Base-by-base conservation (phyloP, 2,329 filamentous ascomycete species). In the Trichoderma afroharzianum region DNA sequence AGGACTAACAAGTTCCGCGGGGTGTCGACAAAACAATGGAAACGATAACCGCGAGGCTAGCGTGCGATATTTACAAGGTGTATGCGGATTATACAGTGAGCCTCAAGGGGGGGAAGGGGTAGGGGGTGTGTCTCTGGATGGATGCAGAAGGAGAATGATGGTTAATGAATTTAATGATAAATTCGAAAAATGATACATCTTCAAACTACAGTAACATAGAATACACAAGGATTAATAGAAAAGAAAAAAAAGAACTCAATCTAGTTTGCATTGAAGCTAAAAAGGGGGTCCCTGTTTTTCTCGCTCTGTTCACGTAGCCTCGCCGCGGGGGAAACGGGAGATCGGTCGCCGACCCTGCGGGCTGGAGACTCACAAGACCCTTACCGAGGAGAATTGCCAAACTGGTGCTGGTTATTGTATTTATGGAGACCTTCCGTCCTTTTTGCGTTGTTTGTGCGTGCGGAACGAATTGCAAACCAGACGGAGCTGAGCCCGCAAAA, bases 331-430 rank as follows among this genome's bases (percentile, higher is more conserved):
- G 57, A 43, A 36, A 69, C 66, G 66, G 66, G 66, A 69, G 66
- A 69, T 69, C 66, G 28, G 66, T 62, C 57, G 66, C 66, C 66
- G 66, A 62, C 66, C 66, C 66, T 43, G 39, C 21, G 57, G 57
- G 57, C 43, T 68, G 55, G n/a, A 43, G 15, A 43, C 39, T n/a
- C 39, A 43, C 15, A 43, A 43, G 28, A 21, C 30, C 33, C 36
- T 62, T 69, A 33, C 66, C 66, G 57, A 69, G 66, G 66, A 53
- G 24, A 36, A 59, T n/a, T 53, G 47, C 9, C 28, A 14, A 21
- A 59, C 11, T 32, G 30, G 15, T 59, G 33, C 15, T 36, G 33
- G 33, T 36, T 36, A 15, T 21, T 24, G 21, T 43, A 43, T 43
- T 43, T 43, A 43, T 43, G 47, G 47, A 7, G 47, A 18, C 28